Evolutionary conservation across 768 basidiomycete species (phyloP).

Genomic region (Termitomyces sp.): DNA sequence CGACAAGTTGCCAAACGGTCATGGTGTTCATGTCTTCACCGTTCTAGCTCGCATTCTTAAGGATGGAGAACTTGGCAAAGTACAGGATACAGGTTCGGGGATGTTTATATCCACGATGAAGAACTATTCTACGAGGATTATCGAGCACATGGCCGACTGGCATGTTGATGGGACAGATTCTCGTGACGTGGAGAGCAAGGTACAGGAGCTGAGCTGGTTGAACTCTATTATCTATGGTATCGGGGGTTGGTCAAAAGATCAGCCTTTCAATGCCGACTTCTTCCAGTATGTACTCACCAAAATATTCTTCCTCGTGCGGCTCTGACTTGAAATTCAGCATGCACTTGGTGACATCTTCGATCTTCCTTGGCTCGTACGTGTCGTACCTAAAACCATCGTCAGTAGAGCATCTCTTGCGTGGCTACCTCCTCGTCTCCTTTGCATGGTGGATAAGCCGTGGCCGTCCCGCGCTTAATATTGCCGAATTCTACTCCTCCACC

Average conservation of each 20-base stretch:
- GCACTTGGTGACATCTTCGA: conserved; percentile 62
- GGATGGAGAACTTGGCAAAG: conserved; percentile 16
- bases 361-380: conserved; percentile 54
- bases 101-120: conserved; percentile 12
- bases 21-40: conserved; percentile 16
- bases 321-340: conserved; percentile 35
- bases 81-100: conserved; percentile 5
- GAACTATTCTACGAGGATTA: conserved; percentile 6
- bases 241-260: conserved; percentile 15
- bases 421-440: conserved; percentile 52
- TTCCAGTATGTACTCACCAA: conserved; percentile 13
- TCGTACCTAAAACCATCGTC: conserved; percentile 37
- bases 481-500: conserved; percentile 40
- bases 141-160: conserved; percentile 15
- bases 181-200: conserved; percentile 12
- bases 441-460: conserved; percentile 59
- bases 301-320: not conserved
- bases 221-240: conserved; percentile 18
- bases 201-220: conserved; percentile 19
- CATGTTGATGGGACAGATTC: conserved; percentile 13
- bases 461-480: conserved; percentile 45
- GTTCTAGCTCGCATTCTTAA: conserved; percentile 16
- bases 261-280: conserved; percentile 21
- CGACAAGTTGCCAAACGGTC: not conserved
- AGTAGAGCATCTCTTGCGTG: conserved; percentile 51